Conservation (phyloP, 352 stramenopile genomes). For the Globisporangium carolinianum region DNA sequence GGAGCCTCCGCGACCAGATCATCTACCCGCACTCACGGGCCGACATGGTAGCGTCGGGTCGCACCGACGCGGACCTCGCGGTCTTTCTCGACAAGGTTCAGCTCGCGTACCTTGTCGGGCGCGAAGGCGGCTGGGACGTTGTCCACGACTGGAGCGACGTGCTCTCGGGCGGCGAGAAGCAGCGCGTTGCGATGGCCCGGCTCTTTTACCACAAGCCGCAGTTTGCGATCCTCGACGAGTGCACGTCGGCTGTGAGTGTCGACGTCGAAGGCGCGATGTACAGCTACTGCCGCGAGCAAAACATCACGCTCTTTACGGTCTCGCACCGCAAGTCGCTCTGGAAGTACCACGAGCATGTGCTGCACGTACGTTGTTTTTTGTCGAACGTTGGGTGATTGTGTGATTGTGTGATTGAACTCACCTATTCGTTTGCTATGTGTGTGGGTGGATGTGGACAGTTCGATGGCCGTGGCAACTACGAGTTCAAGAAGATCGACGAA, state of each 20-base stretch:
- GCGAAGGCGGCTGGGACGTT: conserved; percentile 71
- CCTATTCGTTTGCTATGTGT: background rate
- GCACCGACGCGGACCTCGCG: conserved; percentile 58
- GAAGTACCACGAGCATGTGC: conserved; percentile 86
- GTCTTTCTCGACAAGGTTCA: conserved; percentile 77
- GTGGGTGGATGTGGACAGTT: conserved; percentile 36
- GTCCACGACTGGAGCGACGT: conserved; percentile 86
- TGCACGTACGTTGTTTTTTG: conserved; percentile 39
- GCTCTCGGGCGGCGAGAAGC: conserved; percentile 86
- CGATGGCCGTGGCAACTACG: conserved; percentile 76
- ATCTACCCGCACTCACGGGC: conserved; percentile 82
- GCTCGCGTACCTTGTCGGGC: conserved; percentile 65
- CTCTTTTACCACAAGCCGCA: conserved; percentile 88
- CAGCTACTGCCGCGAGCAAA: conserved; percentile 70
- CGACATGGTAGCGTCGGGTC: conserved; percentile 46
- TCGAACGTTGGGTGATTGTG: background rate
- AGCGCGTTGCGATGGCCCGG: conserved; percentile 86
- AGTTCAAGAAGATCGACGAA: conserved; percentile 83
- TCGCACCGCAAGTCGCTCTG: conserved; percentile 88
- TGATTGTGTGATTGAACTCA: background rate
- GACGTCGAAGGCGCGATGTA: conserved; percentile 89
- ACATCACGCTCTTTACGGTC: conserved; percentile 90
- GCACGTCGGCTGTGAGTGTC: conserved; percentile 76
- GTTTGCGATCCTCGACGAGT: conserved; percentile 89
- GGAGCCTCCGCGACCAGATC: conserved; percentile 84